Evolutionary conservation across 208 protist genomes (phyloP).

Genomic region (Wallacemonas sp.): DNA sequence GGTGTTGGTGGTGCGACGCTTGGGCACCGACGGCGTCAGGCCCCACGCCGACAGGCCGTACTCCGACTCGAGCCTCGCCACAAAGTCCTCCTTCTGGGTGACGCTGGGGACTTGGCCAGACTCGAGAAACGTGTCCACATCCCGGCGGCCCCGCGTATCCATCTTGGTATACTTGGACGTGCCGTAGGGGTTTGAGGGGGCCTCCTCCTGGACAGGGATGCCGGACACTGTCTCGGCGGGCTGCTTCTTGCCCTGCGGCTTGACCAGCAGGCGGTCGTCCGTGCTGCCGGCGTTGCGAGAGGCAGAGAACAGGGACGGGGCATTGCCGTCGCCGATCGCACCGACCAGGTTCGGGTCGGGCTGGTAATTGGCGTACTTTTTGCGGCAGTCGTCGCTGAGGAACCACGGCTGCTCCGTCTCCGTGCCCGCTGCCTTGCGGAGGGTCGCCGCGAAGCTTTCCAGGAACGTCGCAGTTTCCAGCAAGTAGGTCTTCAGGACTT

Average conservation of each 20-base stretch:
- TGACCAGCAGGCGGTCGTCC: conserved; percentile 26
- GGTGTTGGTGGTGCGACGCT: not conserved
- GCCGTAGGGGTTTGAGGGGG: conserved; percentile 6
- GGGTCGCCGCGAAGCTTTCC: conserved; percentile 24
- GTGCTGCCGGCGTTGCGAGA: not conserved
- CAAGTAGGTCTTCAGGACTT: conserved; percentile 34
- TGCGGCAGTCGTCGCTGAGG: conserved; percentile 30
- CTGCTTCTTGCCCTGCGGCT: conserved; percentile 13
- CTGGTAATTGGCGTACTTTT: conserved; percentile 40
- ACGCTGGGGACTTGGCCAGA: conserved; percentile 19
- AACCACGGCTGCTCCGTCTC: conserved; percentile 25
- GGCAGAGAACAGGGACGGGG: conserved; percentile 25
- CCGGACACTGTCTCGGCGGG: not conserved
- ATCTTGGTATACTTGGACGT: conserved; percentile 15
- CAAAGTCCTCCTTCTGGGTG: not conserved
- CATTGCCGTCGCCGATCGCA: not conserved
- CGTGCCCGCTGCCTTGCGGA: conserved; percentile 26
- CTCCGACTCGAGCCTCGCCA: not conserved
- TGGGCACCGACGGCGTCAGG: not conserved
- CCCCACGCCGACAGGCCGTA: conserved; percentile 10
- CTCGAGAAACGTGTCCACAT: conserved; percentile 26
- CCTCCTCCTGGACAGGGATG: conserved; percentile 12
- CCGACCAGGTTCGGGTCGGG: conserved; percentile 10
- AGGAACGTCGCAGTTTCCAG: conserved; percentile 36
- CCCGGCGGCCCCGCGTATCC: conserved; percentile 15